Evolutionary conservation across 23 red algal species (phyloP).

Genomic region (Gracilariopsis chorda): DNA sequence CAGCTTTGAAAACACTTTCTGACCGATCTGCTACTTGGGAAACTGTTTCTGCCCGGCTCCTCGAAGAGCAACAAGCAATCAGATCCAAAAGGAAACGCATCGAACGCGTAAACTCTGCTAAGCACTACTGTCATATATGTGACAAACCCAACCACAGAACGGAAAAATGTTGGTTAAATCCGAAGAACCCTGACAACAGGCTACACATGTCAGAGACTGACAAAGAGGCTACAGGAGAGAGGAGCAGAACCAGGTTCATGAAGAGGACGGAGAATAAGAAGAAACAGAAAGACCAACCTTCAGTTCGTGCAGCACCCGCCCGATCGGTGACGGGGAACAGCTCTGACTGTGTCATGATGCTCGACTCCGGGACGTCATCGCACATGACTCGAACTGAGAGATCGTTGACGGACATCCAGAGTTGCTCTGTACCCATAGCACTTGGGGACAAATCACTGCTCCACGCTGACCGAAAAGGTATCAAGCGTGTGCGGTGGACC

Average conservation of each 20-base stretch:
- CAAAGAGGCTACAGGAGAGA: not conserved
- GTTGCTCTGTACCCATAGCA: not conserved
- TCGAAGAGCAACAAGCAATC: not conserved
- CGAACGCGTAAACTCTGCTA: not conserved
- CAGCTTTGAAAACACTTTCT: conserved; percentile 41
- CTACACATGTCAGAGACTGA: not conserved
- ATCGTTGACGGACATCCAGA: not conserved
- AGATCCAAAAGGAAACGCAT: not conserved
- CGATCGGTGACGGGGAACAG: not conserved
- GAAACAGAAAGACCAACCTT: conserved; percentile 5
- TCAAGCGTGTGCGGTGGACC: not conserved
- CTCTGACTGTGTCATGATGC: not conserved
- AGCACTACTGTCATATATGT: not conserved
- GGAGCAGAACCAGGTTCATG: not conserved
- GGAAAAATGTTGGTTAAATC: not conserved
- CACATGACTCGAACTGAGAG: not conserved
- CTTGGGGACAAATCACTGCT: conserved; percentile 23
- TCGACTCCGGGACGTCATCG: conserved; percentile 39
- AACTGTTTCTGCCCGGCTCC: not conserved
- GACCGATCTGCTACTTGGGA: conserved; percentile 5
- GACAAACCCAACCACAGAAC: not conserved
- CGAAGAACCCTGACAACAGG: not conserved
- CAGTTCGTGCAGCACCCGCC: not conserved
- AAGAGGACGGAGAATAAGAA: not conserved
- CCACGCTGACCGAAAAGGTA: not conserved